Evolutionary conservation across 1,284 basidiomycete species (phyloP).

Genomic region (Trametes polyzona): DNA sequence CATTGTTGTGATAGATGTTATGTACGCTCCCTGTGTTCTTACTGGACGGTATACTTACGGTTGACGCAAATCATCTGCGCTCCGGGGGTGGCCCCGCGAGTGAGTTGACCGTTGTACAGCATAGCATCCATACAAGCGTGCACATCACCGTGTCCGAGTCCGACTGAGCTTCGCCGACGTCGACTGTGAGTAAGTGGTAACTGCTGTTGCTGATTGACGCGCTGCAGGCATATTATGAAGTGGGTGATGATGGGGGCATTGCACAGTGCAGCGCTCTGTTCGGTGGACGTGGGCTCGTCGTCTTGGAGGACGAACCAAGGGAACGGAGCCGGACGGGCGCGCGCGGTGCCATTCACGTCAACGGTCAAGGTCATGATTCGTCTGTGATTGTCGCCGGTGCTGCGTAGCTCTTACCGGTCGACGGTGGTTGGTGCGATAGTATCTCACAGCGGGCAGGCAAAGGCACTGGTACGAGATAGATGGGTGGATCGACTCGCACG

Average conservation of each 20-base stretch:
- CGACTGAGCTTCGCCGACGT: too few species aligned
- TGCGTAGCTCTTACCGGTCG: slow-evolving; percentile 4
- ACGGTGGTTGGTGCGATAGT: slow-evolving; percentile 1
- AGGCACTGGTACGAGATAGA: too few species aligned
- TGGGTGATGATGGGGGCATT: slow-evolving; percentile 2
- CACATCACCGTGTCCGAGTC: too few species aligned
- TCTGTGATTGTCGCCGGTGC: slow-evolving; percentile 24
- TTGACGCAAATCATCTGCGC: too few species aligned
- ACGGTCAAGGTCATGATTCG: slow-evolving; percentile 22
- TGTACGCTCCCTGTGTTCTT: slow-evolving; percentile 12
- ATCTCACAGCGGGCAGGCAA: background rate
- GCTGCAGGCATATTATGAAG: background rate
- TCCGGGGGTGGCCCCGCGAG: too few species aligned
- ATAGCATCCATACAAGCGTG: background rate
- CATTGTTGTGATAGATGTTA: slow-evolving; percentile 13
- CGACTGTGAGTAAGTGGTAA: too few species aligned
- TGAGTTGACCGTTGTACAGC: background rate
- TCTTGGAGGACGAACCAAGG: slow-evolving; percentile 2
- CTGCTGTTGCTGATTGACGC: slow-evolving; percentile 21
- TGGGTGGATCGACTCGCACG: too few species aligned
- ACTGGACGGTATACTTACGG: slow-evolving; percentile 6
- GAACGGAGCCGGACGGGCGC: slow-evolving; percentile 11
- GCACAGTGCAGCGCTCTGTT: background rate
- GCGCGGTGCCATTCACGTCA: slow-evolving; percentile 14
- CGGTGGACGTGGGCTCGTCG: background rate